Conservation (phyloP, 768 basidiomycete genomes). For the Hypsizygus marmoreus region DNA sequence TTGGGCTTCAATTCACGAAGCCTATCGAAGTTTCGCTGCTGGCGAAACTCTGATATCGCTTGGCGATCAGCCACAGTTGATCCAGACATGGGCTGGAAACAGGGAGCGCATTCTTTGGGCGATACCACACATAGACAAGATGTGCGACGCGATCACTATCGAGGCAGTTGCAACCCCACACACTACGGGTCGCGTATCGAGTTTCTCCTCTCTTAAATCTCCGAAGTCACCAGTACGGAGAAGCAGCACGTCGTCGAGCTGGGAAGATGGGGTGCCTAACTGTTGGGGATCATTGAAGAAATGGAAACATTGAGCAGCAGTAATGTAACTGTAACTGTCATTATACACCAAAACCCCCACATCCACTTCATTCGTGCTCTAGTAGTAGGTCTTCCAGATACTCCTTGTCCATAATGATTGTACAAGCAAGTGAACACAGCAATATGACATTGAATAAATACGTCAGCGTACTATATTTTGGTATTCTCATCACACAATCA, state of each 20-base stretch:
- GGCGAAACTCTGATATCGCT: not conserved
- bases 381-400: no score
- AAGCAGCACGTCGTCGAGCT: not conserved
- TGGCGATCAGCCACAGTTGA: not conserved
- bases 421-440: not conserved
- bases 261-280: not conserved
- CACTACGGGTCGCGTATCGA: not conserved
- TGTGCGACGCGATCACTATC: constrained; percentile 8
- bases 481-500: constrained; percentile 19
- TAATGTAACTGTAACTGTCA: no score
- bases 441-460: constrained; percentile 13
- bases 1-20: not conserved
- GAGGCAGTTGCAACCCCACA: not conserved
- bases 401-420: not conserved
- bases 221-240: not conserved
- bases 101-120: not conserved
- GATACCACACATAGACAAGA: constrained; percentile 1
- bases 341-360: no score
- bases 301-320: not conserved
- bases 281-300: not conserved
- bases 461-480: constrained; percentile 11
- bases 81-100: constrained; percentile 7
- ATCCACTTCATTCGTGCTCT: no score
- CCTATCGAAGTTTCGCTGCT: not conserved
- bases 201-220: not conserved